Base-by-base conservation (phyloP, 73 alveolate species). In the Paramecium caudatum region DNA sequence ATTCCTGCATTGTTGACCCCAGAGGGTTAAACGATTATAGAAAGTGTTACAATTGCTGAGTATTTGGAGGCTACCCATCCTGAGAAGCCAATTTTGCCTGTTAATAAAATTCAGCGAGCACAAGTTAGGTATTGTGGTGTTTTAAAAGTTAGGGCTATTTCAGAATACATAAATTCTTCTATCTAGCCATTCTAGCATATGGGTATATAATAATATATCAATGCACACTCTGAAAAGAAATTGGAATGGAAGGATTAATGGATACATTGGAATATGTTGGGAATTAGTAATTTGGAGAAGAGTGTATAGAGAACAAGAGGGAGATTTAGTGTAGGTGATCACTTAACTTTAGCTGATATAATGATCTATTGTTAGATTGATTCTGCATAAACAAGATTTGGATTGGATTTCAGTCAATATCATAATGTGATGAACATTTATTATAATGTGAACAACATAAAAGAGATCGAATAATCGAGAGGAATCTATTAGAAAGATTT, bases 341-440 rank as follows among this genome's bases (percentile, higher is more conserved):
- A 37, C 17, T 45, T 74, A 41, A 74, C 88, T 21, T 3, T 74
- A 41, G 88, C 88, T 34, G 88, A 74, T 47, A 45, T 74, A 7
- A 12, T 74, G 39, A 43, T 74, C 41, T 74, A 41, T 45, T 74
- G 88, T 74, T 27, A 74, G 43, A 13, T 74, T 43, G 88, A 74
- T 74, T 74, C 88, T 10, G 88, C 88, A 9, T 74, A 37, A 47
- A 74, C 88, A 6, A 74, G 88, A 45, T 74, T 74, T 15, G 41
- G 30, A 7, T 39, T 74, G 16, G 88, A 74, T n/a, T 74, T 74
- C 37, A 27, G 55, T 9, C 16, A 37, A 19, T 74, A 21, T 74
- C 43, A 74, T 9, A 74, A 74, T 16, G 16, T 74, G 13, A 74
- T 74, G 88, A 37, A 74, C 21, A 37, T 74, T 17, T 37, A 41